A percentile compares a stretch with the other conserved stretches of the same genome.
phyloP scores from a whole-genome alignment of 2,329 filamentous ascomycete genomes.

The Paraphoma chrysanthemicola region DNA sequence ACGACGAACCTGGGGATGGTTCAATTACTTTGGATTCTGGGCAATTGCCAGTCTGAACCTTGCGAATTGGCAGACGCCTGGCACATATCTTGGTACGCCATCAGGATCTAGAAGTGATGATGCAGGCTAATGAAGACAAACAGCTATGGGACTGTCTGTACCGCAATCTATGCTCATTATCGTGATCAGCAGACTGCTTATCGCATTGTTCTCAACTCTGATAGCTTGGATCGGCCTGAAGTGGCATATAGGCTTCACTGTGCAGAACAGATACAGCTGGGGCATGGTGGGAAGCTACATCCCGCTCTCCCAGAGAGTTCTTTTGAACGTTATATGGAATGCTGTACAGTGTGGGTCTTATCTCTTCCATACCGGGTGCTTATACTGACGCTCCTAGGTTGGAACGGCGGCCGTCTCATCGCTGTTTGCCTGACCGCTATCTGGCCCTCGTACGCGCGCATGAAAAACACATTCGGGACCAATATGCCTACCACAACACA shows the following conservation, averaged over 20 bases:
- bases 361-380: too few relatives aligned
- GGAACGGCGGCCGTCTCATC: slow-evolving; percentile 43
- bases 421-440: slow-evolving; percentile 46
- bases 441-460: slow-evolving; percentile 46
- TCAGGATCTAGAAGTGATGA: too few relatives aligned
- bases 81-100: slow-evolving; percentile 51
- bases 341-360: slow-evolving; percentile 56
- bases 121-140: background rate
- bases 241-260: slow-evolving; percentile 60
- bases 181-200: slow-evolving; percentile 52
- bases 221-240: slow-evolving; percentile 57
- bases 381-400: slow-evolving; percentile 26
- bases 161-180: slow-evolving; percentile 58
- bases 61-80: slow-evolving; percentile 58
- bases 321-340: slow-evolving; percentile 61
- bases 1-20: slow-evolving; percentile 51
- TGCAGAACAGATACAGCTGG: slow-evolving; percentile 60
- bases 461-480: slow-evolving; percentile 41
- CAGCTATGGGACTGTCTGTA: slow-evolving; percentile 56
- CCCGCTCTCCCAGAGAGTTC: slow-evolving; percentile 55
- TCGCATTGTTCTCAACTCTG: slow-evolving; percentile 53
- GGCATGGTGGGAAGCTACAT: slow-evolving; percentile 59
- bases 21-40: slow-evolving; percentile 55
- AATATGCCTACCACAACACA: slow-evolving; percentile 45
- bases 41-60: slow-evolving; percentile 51